Evolutionary conservation across 1,139 yeast species (phyloP), one percentile per base, ranked within the genome.

Genomic region (Saccharomyces hybrid): DNA sequence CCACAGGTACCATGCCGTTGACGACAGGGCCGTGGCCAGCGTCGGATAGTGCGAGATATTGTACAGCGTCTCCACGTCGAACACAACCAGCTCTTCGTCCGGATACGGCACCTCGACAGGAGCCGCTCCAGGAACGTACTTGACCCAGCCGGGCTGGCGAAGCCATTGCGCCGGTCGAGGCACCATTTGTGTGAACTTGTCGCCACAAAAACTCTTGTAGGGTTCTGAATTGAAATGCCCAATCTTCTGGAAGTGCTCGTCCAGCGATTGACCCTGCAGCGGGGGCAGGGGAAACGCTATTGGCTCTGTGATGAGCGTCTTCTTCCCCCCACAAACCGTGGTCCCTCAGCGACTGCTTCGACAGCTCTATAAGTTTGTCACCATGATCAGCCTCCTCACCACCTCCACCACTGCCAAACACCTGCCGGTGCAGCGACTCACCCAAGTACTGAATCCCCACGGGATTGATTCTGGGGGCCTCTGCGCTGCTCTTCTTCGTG

Each of bases 1-100:
- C 99, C 99, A 95, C 0, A 85, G 84, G 67, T 91, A 95, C 97
- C 98, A 90, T 0, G 97, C 96, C 19, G 78, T 74, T 0, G 77
- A 68, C 0, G 97, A 82, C 1, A 80, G 85, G 7, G 97, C 96
- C 0, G 89, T 82, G 1, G 97, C 97, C 71, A 95, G 68, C 0
- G 88, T 83, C 0, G 98, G 84, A 67, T 82, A 90, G 7, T 79
- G 80, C 0, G 95, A 81, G 1, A 81, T 69, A 59, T 88, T 85
- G 72, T 89, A 91, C 67, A 91, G 67, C 0, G 86, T 89, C 68
- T 95, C 99, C 6, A 88, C 93, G 70, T 95, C 99, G 69, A 93
- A 93, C 0, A 87, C 91, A 24, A 91, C 67, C 4, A 80, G 82
- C 27, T 77, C 73, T 55, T 83, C 84, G 27, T 71, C 61, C 0